phyloP scores from a whole-genome alignment of 371 early-diverging fungal genomes.

The Rhizopus arrhizus region DNA sequence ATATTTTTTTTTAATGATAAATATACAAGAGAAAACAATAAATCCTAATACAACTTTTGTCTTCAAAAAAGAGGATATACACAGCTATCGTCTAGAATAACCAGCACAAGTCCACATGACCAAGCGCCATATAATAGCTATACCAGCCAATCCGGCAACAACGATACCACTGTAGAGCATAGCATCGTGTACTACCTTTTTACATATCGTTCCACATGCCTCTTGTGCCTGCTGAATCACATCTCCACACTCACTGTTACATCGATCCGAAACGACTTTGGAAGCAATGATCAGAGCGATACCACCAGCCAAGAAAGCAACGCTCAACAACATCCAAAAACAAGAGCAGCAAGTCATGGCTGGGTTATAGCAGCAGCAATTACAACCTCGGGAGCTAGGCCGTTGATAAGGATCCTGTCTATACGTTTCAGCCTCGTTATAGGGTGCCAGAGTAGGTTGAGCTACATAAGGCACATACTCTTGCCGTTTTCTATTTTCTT shows the following conservation, averaged over 20 bases:
- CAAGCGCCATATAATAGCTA: conserved; percentile 31
- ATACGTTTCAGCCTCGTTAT: conserved; percentile 24
- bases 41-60: not conserved
- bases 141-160: conserved; percentile 33
- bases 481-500: not conserved
- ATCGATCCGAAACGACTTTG: conserved; percentile 30
- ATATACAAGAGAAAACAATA: not conserved
- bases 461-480: conserved; percentile 15
- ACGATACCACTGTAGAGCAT: conserved; percentile 41
- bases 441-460: conserved; percentile 23
- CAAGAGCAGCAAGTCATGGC: conserved; percentile 38
- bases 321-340: conserved; percentile 28
- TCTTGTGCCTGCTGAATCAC: conserved; percentile 6
- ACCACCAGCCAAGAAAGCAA: conserved; percentile 34
- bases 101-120: conserved; percentile 39
- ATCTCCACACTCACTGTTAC: conserved; percentile 21
- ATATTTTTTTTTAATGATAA: not conserved
- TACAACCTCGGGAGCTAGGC: not conserved
- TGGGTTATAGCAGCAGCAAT: conserved; percentile 36
- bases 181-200: conserved; percentile 34
- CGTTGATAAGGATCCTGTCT: conserved; percentile 8
- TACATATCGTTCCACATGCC: conserved; percentile 29
- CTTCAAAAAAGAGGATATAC: not conserved
- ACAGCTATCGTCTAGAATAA: conserved; percentile 17
- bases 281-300: conserved; percentile 34